Base-by-base conservation (phyloP, 768 basidiomycete species). In the Ramaria rubella region DNA sequence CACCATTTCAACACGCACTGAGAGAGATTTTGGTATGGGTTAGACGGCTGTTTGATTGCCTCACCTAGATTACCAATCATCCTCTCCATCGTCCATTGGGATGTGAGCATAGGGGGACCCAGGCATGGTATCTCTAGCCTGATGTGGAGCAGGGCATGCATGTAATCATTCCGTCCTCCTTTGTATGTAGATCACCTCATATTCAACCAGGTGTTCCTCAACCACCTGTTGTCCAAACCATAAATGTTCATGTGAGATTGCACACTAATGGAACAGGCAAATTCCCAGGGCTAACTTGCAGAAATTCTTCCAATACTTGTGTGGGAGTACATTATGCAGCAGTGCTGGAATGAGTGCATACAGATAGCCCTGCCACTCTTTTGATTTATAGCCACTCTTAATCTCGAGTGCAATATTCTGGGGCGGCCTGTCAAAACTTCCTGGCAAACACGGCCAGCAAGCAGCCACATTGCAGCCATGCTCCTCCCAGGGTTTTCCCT, bases 371-470 rank as follows among this genome's bases (percentile, higher is more conserved):
- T 67, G 61, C 19, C 44, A 62, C 26, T 70, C 65, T 61, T 64
- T 67, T 0, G 66, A 66, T 40, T 70, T 70, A 52, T 69, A 70
- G 1, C 65, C 60, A 1, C 33, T 66, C n/a, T 66, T 66, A 55
- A 77, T 68, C 55, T 77, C 76, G 36, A 69, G 63, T 0, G 73
- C 73, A 21, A 65, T 64, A 55, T 78, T 73, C 0, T 72, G 68
- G 1, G 74, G 77, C 5, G 73, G 69, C 5, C 71, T 64, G 59
- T 75, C 71, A 63, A 75, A 76, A 0, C 69, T 74, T 0, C 68
- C 67, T 19, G 76, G 76, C 15, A 77, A 61, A 53, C 69, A 75
- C 2, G 61, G 59, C 0, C 63, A 64, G 1, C 67, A 59, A 9
- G 38, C 58, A 0, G 68, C 72, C 12, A 77, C 73, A 0, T 38